phyloP scores from a whole-genome alignment of 1,284 basidiomycete species.

The Naganishia liquefaciens region DNA sequence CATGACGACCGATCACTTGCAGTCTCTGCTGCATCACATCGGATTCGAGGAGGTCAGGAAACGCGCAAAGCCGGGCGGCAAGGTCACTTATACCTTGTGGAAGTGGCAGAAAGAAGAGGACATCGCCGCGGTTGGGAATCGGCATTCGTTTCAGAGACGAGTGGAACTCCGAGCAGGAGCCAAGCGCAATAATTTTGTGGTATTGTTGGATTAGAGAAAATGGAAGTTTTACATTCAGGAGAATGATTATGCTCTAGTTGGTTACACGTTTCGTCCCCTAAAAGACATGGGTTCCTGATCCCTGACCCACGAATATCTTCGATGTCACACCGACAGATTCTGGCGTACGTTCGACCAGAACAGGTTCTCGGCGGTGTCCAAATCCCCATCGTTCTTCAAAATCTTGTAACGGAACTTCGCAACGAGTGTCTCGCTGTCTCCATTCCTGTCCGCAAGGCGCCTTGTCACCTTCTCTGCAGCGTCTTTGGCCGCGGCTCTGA shows the following conservation, averaged over 20 bases:
- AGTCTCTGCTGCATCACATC: conserved; percentile 62
- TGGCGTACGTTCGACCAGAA: conserved; percentile 50
- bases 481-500: conserved; percentile 45
- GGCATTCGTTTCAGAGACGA: conserved; percentile 60
- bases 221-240: too few relatives aligned
- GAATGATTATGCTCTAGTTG: too few relatives aligned
- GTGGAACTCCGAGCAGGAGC: conserved; percentile 61
- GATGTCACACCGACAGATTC: conserved; percentile 27
- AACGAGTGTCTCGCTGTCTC: conserved; percentile 46
- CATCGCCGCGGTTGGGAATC: not conserved
- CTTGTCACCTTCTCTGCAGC: conserved; percentile 48
- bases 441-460: conserved; percentile 47
- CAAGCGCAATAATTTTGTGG: conserved; percentile 76
- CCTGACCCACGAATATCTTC: not conserved
- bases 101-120: conserved; percentile 37
- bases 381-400: conserved; percentile 43
- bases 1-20: conserved; percentile 63
- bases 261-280: too few relatives aligned
- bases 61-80: conserved; percentile 59
- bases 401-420: conserved; percentile 43
- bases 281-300: too few relatives aligned
- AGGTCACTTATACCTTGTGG: conserved; percentile 53
- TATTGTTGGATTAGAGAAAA: conserved; percentile 54
- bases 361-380: conserved; percentile 46
- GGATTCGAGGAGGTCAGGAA: conserved; percentile 66